Evolutionary conservation across 2,329 filamentous ascomycete species (phyloP).

Genomic region (Aspergillus proliferans): DNA sequence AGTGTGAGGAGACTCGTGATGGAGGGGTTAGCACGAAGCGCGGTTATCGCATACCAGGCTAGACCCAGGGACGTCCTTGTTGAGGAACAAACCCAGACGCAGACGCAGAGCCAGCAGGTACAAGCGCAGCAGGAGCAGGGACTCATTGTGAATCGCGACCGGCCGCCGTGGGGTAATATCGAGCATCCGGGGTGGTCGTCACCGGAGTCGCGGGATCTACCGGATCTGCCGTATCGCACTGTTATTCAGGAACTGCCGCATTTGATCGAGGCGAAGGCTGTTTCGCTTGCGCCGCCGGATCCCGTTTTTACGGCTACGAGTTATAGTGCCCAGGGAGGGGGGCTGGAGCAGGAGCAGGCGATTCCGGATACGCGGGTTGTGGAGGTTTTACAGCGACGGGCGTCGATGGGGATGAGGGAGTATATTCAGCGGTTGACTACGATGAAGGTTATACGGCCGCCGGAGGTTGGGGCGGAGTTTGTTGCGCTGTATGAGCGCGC

Average conservation of each 20-base stretch:
- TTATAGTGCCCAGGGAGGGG: constrained; percentile 18
- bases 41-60: constrained; percentile 72
- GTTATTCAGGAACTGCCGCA: constrained; percentile 81
- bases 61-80: constrained; percentile 56
- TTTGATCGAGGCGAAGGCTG: constrained; percentile 84
- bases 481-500: constrained; percentile 73
- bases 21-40: constrained; percentile 67
- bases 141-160: constrained; percentile 30
- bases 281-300: constrained; percentile 69
- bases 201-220: constrained; percentile 65
- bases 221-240: constrained; percentile 73
- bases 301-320: constrained; percentile 36
- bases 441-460: constrained; percentile 57
- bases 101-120: constrained; percentile 16
- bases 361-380: constrained; percentile 62
- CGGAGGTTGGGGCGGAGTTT: constrained; percentile 53
- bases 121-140: too few relatives aligned
- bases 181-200: constrained; percentile 85
- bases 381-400: constrained; percentile 63
- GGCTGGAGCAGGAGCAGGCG: constrained; percentile 27
- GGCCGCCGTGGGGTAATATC: constrained; percentile 72
- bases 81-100: constrained; percentile 29
- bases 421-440: constrained; percentile 68
- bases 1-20: constrained; percentile 70
- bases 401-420: constrained; percentile 67